Conservation (phyloP, 192 early-diverging fungal genomes). For the Rhizophagus clarus region DNA sequence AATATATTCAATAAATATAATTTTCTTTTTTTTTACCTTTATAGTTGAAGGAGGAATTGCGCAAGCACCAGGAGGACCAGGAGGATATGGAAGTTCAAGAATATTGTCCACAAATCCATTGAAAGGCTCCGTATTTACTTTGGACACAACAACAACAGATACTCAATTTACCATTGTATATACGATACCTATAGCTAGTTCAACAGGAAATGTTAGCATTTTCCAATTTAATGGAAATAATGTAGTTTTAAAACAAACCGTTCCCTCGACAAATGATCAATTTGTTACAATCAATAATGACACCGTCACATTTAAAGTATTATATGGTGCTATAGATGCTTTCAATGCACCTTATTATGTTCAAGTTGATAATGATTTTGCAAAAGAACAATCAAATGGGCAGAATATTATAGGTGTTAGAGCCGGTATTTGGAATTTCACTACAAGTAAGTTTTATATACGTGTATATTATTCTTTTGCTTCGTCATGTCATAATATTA, state of each 20-base stretch:
- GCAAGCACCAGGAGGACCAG: not conserved
- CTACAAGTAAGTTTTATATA: not conserved
- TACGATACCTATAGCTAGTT: not conserved
- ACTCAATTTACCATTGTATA: not conserved
- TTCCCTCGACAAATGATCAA: not conserved
- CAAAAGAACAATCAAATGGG: not conserved
- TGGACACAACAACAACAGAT: not conserved
- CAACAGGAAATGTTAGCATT: not conserved
- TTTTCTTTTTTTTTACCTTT: not conserved
- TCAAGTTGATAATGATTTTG: not conserved
- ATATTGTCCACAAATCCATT: not conserved
- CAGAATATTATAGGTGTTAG: not conserved
- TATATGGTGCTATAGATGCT: not conserved
- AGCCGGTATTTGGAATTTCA: not conserved
- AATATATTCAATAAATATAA: too few relatives aligned
- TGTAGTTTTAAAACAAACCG: not conserved
- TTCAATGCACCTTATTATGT: not conserved
- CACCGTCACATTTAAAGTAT: not conserved
- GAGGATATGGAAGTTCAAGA: not conserved
- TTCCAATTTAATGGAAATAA: not conserved
- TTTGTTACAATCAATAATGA: not conserved
- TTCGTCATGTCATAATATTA: not conserved
- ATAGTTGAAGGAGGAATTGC: not conserved
- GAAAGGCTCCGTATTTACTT: not conserved
- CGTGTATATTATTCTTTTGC: not conserved